These are phyloP conservation scores for Cornus suecica DNA, from an alignment of 148 eudicot species.

Conservation along the genomic window DNA sequence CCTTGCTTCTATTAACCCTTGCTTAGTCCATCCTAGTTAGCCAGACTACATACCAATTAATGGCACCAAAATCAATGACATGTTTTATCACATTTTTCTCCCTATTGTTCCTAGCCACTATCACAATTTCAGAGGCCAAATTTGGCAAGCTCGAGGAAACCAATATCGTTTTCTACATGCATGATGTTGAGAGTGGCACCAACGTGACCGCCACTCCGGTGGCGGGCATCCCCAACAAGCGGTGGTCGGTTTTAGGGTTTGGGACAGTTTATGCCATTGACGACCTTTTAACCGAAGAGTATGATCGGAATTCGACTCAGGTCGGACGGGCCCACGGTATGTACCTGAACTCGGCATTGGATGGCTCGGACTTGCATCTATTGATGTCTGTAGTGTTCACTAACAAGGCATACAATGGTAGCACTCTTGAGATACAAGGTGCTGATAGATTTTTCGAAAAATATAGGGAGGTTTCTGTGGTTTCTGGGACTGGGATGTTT, in stretches of 20 bases:
- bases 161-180: not conserved
- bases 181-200: not conserved
- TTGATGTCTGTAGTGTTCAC: not conserved
- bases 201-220: not conserved
- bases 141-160: not conserved
- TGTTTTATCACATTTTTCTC: not conserved
- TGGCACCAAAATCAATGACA: not conserved
- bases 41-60: not conserved
- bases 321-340: not conserved
- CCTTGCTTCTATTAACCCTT: no score
- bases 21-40: no score
- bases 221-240: not conserved
- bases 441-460: not conserved
- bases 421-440: constrained; percentile 5
- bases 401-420: constrained; percentile 2
- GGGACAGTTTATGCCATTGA: not conserved
- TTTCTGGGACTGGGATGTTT: not conserved
- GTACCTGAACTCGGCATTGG: not conserved
- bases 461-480: not conserved
- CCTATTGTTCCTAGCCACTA: not conserved
- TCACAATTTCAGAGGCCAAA: not conserved
- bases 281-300: not conserved
- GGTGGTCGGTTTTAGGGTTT: not conserved
- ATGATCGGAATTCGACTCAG: not conserved
- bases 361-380: not conserved